A percentile compares a stretch with the other conserved stretches of the same genome.
Evolutionary conservation across 352 stramenopile genomes (phyloP).

Genomic region (Phytophthora fragariaefolia): DNA sequence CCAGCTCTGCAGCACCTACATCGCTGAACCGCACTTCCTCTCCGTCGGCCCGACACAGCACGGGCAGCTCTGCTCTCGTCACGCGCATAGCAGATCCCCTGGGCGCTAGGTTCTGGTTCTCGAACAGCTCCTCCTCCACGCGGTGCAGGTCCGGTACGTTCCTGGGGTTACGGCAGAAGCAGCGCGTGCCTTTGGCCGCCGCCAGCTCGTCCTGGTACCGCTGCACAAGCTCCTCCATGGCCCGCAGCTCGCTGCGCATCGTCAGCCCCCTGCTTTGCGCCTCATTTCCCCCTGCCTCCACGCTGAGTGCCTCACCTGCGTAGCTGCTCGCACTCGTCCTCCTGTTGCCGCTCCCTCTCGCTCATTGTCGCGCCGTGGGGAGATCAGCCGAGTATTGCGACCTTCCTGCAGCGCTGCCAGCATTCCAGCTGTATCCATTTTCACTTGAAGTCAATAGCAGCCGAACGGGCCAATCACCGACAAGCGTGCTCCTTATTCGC

Average conservation of each 20-base stretch:
- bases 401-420: conserved; percentile 5
- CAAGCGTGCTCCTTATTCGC: neutral
- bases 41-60: conserved; percentile 39
- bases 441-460: conserved; percentile 21
- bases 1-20: conserved; percentile 22
- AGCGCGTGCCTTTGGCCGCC: neutral
- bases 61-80: conserved; percentile 27
- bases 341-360: conserved; percentile 41
- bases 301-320: conserved; percentile 35
- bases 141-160: conserved; percentile 35
- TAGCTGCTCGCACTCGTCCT: conserved; percentile 45
- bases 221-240: conserved; percentile 64
- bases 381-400: neutral
- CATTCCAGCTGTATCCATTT: conserved; percentile 18
- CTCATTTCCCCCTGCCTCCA: neutral
- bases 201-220: conserved; percentile 67
- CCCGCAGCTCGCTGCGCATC: conserved; percentile 53
- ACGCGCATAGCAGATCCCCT: conserved; percentile 30
- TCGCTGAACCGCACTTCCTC: conserved; percentile 48
- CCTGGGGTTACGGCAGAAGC: neutral
- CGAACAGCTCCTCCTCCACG: conserved; percentile 61
- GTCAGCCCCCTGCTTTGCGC: neutral
- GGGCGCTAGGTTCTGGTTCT: conserved; percentile 56
- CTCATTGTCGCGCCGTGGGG: conserved; percentile 21
- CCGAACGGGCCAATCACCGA: conserved; percentile 8